These are phyloP conservation scores for Leptosphaerulina australis DNA, from an alignment of 2,329 filamentous ascomycete species.

Conservation along the genomic window DNA sequence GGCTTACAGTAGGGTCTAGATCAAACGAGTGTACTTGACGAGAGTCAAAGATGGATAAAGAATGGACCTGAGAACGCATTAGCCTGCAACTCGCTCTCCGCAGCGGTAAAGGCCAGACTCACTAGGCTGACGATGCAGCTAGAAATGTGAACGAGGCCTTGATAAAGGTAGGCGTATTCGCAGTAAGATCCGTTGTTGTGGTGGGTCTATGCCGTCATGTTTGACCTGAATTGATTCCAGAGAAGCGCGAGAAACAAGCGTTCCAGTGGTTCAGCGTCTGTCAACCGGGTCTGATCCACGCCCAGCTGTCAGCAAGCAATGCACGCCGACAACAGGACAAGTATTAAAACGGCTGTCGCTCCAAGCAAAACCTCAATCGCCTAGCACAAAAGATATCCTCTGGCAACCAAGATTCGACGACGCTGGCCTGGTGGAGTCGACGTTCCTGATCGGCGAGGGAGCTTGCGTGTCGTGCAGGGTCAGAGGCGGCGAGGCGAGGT, in stretches of 20 bases:
- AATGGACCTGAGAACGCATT: constrained; percentile 43
- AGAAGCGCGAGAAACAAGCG: constrained; percentile 23
- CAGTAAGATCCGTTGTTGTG: constrained; percentile 26
- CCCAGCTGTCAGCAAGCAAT: constrained; percentile 22
- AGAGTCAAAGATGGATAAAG: constrained; percentile 47
- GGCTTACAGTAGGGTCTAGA: constrained; percentile 47
- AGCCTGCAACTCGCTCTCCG: constrained; percentile 19
- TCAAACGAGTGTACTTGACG: constrained; percentile 62
- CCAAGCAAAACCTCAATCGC: not conserved
- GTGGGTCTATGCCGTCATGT: constrained; percentile 46
- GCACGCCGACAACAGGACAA: constrained; percentile 26
- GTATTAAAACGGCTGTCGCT: constrained; percentile 11
- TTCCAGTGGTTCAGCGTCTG: constrained; percentile 30
- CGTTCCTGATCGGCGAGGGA: constrained; percentile 32
- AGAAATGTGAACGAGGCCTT: constrained; percentile 34
- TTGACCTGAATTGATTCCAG: constrained; percentile 33
- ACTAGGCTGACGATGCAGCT: constrained; percentile 48
- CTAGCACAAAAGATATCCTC: constrained; percentile 6
- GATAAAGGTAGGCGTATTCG: constrained; percentile 32
- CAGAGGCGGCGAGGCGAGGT: constrained; percentile 13
- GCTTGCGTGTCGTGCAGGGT: constrained; percentile 32
- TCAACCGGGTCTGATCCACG: constrained; percentile 28
- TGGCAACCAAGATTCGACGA: constrained; percentile 18
- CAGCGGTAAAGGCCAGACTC: constrained; percentile 21
- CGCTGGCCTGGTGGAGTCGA: constrained; percentile 24